These are phyloP conservation scores for Clonostachys sp. DNA, from an alignment of 2,329 filamentous ascomycete species.

Conservation along the genomic window DNA sequence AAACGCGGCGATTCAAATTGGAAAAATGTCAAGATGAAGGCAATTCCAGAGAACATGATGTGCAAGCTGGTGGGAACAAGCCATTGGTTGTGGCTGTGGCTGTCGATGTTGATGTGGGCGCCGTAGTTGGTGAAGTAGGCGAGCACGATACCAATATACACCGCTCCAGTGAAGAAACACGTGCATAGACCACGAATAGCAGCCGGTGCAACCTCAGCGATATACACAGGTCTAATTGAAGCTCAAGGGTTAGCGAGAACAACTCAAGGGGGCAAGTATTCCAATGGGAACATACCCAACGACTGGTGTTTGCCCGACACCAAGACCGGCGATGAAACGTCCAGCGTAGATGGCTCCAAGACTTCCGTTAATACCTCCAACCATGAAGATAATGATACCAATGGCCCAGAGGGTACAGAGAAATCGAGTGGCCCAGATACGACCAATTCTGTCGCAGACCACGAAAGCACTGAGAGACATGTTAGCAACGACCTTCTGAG, in stretches of 20 bases:
- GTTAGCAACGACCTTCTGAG: not conserved
- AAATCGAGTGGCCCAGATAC: conserved; percentile 56
- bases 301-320: conserved; percentile 63
- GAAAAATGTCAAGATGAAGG: conserved; percentile 65
- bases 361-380: conserved; percentile 41
- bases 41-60: conserved; percentile 71
- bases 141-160: conserved; percentile 74
- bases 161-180: conserved; percentile 45
- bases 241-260: not conserved
- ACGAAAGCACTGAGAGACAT: conserved; percentile 43
- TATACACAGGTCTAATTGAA: conserved; percentile 53
- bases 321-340: conserved; percentile 61
- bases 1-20: conserved; percentile 68
- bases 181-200: conserved; percentile 70
- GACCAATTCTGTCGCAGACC: conserved; percentile 56
- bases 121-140: conserved; percentile 75
- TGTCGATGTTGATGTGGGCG: conserved; percentile 41
- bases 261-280: not conserved
- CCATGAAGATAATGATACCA: conserved; percentile 55
- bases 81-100: conserved; percentile 44
- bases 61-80: conserved; percentile 71
- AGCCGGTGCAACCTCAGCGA: conserved; percentile 67
- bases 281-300: conserved; percentile 36
- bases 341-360: conserved; percentile 58
- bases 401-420: conserved; percentile 53